These are phyloP conservation scores for Zygosaccharomyces pseudobailii DNA, from an alignment of 1,139 yeast species.

Conservation along the genomic window DNA sequence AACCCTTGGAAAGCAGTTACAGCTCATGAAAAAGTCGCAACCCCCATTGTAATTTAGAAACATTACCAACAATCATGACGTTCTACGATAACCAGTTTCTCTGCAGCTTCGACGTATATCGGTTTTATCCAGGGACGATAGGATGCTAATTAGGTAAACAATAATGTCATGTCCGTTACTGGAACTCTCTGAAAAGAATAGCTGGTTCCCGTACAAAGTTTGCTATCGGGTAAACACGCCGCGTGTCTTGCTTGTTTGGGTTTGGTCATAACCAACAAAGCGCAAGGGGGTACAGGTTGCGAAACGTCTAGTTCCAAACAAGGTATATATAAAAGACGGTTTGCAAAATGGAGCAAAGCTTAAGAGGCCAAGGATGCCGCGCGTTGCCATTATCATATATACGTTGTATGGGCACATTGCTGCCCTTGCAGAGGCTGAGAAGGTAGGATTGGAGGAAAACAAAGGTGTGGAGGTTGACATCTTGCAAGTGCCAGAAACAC, in stretches of 20 bases:
- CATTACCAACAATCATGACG: no score
- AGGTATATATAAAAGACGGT: neutral
- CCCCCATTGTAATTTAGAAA: no score
- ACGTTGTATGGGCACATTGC: constrained; percentile 78
- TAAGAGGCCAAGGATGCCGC: constrained; percentile 17
- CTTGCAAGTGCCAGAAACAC: constrained; percentile 77
- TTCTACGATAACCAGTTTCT: no score
- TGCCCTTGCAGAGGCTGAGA: constrained; percentile 60
- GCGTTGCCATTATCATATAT: constrained; percentile 62
- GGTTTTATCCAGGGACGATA: no score
- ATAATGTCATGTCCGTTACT: neutral
- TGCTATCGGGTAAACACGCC: neutral
- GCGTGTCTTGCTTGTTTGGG: neutral
- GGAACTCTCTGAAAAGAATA: neutral
- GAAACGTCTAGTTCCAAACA: neutral
- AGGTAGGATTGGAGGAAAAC: constrained; percentile 65
- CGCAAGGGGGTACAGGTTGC: neutral
- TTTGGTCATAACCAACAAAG: neutral
- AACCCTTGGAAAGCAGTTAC: no score
- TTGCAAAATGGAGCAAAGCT: neutral
- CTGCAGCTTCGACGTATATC: no score
- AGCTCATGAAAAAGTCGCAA: no score
- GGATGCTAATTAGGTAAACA: no score
- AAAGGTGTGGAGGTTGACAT: constrained; percentile 63
- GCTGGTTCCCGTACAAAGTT: neutral